Base-by-base conservation (phyloP, 345 rosid genomes). In the Mercurialis annua region DNA sequence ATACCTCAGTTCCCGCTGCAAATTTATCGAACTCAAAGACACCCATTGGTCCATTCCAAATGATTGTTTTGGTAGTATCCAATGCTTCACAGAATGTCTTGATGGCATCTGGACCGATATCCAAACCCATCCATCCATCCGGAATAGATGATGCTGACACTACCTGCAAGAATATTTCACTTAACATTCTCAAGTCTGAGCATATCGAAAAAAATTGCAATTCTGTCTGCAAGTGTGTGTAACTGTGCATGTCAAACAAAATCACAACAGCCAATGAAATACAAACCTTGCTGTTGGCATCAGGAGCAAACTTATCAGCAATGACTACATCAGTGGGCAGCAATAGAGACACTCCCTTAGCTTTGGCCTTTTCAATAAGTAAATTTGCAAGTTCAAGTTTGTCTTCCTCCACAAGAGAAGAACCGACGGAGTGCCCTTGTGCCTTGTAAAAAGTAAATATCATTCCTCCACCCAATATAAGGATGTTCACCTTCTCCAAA, bases 21-120 rank as follows among this genome's bases (percentile, higher is more conserved):
- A 92, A 92, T 78, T 90, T 90, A 2, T 92, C 92, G 4, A 92
- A 84, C 82, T 92, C 98, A 42, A 92, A 90, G 50, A 92, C 98
- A 59, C 98, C 97, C 98, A 90, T 90, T 2, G 98, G 98, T 80
- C 98, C 98, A 73, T 92, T 92, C 98, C 98, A 92, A 38, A 92
- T 92, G 27, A 92, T 59, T 38, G 98, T 86, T 65, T 92, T 80
- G 54, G 97, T 84, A 4, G 84, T 81, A 61, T 86, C 97, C 72
- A 92, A 58, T 56, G 87, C 75, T 68, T 82, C 85, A 38, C 69
- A 76, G 82, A 92, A 92, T 60, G 88, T 81, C 83, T 84, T 81
- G 64, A 85, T 70, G 49, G 91, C 76, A 76, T 92, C 90, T 7
- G 98, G 98, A 69, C 98, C 98, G 2, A 90, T 74, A 81, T 92